phyloP scores from a whole-genome alignment of 441 rosid species.

The Omphalea diandra region DNA sequence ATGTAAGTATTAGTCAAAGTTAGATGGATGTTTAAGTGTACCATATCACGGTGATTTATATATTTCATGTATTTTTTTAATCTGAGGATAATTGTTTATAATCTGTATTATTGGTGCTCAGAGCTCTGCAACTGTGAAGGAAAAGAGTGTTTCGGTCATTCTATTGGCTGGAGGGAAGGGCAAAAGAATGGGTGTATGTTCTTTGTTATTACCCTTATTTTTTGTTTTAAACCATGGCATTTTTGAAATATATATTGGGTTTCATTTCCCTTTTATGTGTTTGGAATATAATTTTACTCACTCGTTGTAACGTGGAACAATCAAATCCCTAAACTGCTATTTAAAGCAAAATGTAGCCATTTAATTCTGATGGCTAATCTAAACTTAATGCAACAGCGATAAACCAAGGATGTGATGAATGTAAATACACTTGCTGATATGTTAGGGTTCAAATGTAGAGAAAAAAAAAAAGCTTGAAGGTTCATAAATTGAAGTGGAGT shows the following conservation, averaged over 20 bases:
- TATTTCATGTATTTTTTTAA: neutral
- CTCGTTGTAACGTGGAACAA: neutral
- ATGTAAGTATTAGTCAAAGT: neutral
- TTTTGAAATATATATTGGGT: neutral
- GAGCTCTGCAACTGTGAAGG: slow-evolving; percentile 48
- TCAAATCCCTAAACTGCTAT: neutral
- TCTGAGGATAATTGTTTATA: neutral
- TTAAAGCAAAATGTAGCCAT: neutral
- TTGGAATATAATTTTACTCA: neutral
- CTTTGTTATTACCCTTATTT: neutral
- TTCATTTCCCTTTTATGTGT: neutral
- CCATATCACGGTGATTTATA: neutral
- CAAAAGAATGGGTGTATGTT: slow-evolving; percentile 90
- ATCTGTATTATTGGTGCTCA: slow-evolving; percentile 15
- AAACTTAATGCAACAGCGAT: neutral
- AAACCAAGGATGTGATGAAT: neutral
- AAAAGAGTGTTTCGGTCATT: slow-evolving; percentile 79
- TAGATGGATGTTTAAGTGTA: neutral
- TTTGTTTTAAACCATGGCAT: neutral
- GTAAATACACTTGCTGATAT: neutral
- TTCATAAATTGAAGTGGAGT: neutral
- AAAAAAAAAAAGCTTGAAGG: too few species aligned
- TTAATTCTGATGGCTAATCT: neutral
- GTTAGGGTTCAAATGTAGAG: neutral
- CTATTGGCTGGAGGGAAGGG: slow-evolving; percentile 95